Evolutionary conservation across 1,284 basidiomycete species (phyloP), one percentile per base, ranked within the genome.

Genomic region (Heterobasidion annosum): DNA sequence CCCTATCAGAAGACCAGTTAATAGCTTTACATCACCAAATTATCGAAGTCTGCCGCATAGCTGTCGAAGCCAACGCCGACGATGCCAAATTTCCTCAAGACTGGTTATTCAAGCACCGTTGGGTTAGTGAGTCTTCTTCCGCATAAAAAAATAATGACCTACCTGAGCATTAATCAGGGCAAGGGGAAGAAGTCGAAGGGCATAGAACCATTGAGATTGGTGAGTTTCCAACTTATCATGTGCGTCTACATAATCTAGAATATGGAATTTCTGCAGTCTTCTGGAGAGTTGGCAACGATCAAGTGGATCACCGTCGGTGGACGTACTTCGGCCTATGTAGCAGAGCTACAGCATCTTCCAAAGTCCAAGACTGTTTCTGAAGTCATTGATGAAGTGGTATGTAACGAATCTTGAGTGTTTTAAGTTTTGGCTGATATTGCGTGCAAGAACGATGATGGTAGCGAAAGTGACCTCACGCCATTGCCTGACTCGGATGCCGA

Each of bases 241-340:
- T 2, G 16, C 32, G 5, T 70, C 19, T 49, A 51, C n/a, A 48
- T 15, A 19, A 40, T 9, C 35, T 35, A 34, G 19, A 0, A 34
- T 51, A 50, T 35, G 12, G 8, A 15, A 25, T n/a, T 34, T 19
- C 43, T 42, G 8, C 46, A 91, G 88, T 82, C 84, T 0, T 79
- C 83, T 55, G 91, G 90, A 1, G 68, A 76, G 50, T 77, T 75
- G 1, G 89, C 87, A 0, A 87, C 84, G 1, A 83, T 93, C 57
- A 82, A 80, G 58, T 93, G 85, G 76, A 66, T 90, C 52, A 90
- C 85, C 0, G 86, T 93, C 8, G 88, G 87, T 3, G 91, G 91
- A 1, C 74, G 91, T 13, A 93, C 91, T 0, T 88, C 86, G 1
- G 90, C 89, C 3, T 84, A 82, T 57, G 82, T 91, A 2, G 66